Conservation (phyloP, 2,329 filamentous ascomycete species). For the Fusarium sp. region DNA sequence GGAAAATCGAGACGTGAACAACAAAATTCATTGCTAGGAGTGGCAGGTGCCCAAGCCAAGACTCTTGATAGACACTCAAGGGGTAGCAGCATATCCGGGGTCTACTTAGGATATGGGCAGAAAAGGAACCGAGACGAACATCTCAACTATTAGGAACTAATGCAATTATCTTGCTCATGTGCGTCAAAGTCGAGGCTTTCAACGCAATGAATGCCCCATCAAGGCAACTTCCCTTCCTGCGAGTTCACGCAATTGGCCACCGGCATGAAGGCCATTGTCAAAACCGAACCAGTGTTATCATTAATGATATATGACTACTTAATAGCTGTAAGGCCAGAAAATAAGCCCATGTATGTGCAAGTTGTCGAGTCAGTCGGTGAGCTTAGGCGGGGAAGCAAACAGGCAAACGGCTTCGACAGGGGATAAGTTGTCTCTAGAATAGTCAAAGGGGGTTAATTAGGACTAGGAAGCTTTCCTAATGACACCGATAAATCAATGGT, state of each 20-base stretch:
- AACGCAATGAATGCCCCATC: neutral
- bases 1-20: neutral
- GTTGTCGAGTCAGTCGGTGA: neutral
- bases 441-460: neutral
- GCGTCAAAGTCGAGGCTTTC: neutral
- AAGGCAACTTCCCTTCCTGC: neutral
- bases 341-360: neutral
- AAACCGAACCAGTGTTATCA: neutral
- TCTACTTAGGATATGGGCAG: neutral
- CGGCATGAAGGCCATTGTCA: too few species aligned
- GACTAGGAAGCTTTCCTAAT: neutral
- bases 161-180: neutral
- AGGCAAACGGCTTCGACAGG: neutral
- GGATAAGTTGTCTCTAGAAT: neutral
- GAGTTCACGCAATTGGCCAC: neutral
- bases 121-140: neutral
- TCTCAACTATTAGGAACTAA: neutral
- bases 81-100: neutral
- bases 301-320: conserved; percentile 5
- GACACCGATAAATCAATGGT: neutral
- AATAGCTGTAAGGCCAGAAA: neutral
- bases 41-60: neutral
- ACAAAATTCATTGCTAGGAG: too few species aligned
- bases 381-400: neutral
- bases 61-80: neutral